Evolutionary conservation across 139 green algal genomes (phyloP), one percentile per base, ranked within the genome.

Genomic region (Chlorella sorokiniana): DNA sequence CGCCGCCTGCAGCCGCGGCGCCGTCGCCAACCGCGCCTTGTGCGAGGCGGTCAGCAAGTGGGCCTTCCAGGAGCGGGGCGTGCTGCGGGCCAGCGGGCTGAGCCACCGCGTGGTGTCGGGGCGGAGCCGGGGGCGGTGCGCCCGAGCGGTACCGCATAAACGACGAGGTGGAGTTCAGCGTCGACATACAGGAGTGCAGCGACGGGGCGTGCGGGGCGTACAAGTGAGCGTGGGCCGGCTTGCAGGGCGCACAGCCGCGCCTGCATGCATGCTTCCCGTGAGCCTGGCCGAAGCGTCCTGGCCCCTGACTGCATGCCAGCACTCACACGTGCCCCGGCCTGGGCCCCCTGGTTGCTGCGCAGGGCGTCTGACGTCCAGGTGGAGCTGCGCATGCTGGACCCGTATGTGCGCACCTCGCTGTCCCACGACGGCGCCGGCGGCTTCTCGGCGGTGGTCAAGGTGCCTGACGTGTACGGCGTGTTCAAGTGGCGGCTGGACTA

Each of bases 401-500:
- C 96, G 38, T 92, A 99, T 83, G 81, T 98, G 3, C 89, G 97
- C 44, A 87, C 86, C 59, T 91, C 86, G 4, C 86, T 99, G 51
- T 38, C 69, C 33, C 88, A 93, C 51, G 86, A 95, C 45, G 87
- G 83, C 33, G 9, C 61, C 35, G 69, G 78, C 48, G 85, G 69
- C 38, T 93, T 89, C 70, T 75, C 44, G 23, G 31, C 59, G 27
- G 40, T 38, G 18, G 90, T 96, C 41, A 88, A 93, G 81, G 90
- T 95, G 38, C 96, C 96, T 4, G 96, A 99, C 76, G 92, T 96
- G 63, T 99, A 99, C 81, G 96, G 96, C 51, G 94, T 99, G 44
- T 99, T 99, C 92, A 98, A 99, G 90, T 98, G 96, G 86, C 90
- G 93, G n/a, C 70, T 99, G 38, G 84, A 96, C 38, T 96, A 99